A percentile compares a stretch with the other conserved stretches of the same genome.
Evolutionary conservation across 1,284 basidiomycete species (phyloP).

Genomic region (Afroboletus lepidellus): DNA sequence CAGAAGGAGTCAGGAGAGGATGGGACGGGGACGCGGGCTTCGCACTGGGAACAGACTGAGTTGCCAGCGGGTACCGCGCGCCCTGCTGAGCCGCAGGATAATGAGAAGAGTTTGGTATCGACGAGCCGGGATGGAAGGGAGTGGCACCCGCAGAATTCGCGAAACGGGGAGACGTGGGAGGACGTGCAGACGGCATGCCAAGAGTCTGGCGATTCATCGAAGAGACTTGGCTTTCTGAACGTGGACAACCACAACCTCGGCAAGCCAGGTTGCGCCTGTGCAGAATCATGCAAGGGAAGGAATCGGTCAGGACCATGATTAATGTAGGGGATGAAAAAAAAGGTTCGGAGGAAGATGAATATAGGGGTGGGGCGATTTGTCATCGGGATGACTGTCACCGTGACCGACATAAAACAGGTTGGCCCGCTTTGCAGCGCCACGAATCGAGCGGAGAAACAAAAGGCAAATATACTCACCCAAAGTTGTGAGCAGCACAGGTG

Average conservation of each 20-base stretch:
- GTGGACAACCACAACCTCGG: slow-evolving; percentile 69
- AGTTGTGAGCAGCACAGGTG: slow-evolving; percentile 69
- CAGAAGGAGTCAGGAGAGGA: slow-evolving; percentile 75
- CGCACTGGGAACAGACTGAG: slow-evolving; percentile 17
- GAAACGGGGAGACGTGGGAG: slow-evolving; percentile 45
- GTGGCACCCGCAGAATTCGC: slow-evolving; percentile 21
- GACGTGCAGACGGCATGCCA: slow-evolving; percentile 33
- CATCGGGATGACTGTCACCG: slow-evolving; percentile 10
- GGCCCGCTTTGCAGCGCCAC: not conserved
- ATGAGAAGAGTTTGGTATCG: slow-evolving; percentile 26
- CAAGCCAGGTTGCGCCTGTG: slow-evolving; percentile 70
- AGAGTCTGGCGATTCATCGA: slow-evolving; percentile 30
- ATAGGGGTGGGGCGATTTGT: slow-evolving; percentile 30
- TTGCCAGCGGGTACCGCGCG: slow-evolving; percentile 14
- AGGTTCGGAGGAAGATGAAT: slow-evolving; percentile 4
- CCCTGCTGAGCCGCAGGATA: slow-evolving; percentile 18
- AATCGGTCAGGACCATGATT: slow-evolving; percentile 41
- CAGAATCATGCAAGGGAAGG: slow-evolving; percentile 45
- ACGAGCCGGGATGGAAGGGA: slow-evolving; percentile 12
- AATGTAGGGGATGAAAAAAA: slow-evolving; percentile 24
- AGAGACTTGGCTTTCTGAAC: slow-evolving; percentile 39
- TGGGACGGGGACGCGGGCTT: slow-evolving; percentile 44
- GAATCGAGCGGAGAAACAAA: not conserved
- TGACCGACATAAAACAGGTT: slow-evolving; percentile 23
- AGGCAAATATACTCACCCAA: slow-evolving; percentile 52